Percentiles rank a stretch among this genome's conserved stretches.
Evolutionary conservation across 768 basidiomycete genomes (phyloP).

Genomic region (Panaeolus cyanescens): DNA sequence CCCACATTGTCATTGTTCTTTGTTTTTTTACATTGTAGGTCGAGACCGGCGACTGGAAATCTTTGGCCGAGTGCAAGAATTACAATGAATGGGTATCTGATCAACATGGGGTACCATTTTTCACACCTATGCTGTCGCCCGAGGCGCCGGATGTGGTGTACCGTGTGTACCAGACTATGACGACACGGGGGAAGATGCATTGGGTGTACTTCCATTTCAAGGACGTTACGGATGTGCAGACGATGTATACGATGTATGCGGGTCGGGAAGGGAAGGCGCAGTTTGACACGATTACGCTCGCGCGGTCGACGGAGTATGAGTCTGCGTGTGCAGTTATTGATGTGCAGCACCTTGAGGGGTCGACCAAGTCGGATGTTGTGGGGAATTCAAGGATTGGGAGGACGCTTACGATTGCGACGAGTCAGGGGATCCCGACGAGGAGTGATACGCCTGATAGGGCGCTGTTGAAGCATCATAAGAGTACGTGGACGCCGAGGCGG

Average conservation of each 20-base stretch:
- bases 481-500: background rate
- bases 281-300: background rate
- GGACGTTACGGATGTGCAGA: background rate
- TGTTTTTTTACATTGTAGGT: background rate
- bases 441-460: background rate
- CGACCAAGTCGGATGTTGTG: background rate
- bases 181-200: background rate
- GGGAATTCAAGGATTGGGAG: background rate
- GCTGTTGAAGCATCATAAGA: background rate
- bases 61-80: background rate
- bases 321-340: background rate
- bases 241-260: background rate
- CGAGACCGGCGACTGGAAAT: background rate
- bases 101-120: background rate
- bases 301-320: background rate
- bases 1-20: background rate
- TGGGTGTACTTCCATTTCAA: conserved; percentile 1
- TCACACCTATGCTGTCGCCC: background rate
- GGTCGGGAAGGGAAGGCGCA: background rate
- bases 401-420: background rate
- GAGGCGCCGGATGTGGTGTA: background rate
- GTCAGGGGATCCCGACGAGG: background rate
- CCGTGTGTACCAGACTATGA: background rate
- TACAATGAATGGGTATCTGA: background rate
- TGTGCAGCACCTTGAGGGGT: background rate